Percentiles rank a stretch among this genome's conserved stretches.
These are phyloP conservation scores for Candida koratica DNA, from an alignment of 805 yeast genomes.

Conservation along the genomic window DNA sequence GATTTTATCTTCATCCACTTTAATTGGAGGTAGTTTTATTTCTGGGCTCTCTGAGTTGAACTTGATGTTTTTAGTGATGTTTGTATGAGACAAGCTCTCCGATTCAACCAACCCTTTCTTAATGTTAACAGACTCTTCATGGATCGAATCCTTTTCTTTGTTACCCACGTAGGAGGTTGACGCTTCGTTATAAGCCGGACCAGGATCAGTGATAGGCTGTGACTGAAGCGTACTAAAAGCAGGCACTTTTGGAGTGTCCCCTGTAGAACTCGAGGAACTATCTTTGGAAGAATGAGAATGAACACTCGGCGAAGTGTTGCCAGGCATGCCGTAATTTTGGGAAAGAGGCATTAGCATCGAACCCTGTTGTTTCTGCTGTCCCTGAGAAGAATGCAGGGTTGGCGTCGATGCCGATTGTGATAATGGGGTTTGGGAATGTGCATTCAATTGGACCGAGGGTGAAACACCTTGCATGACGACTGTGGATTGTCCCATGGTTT, in stretches of 20 bases:
- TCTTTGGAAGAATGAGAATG: slow-evolving; percentile 3
- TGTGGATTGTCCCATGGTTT: slow-evolving; percentile 8
- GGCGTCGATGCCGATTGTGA: not conserved
- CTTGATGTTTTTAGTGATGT: slow-evolving; percentile 8
- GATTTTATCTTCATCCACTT: slow-evolving; percentile 14
- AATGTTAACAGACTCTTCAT: not conserved
- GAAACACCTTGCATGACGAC: slow-evolving; percentile 3
- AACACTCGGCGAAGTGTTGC: slow-evolving; percentile 4
- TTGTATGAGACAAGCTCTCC: slow-evolving; percentile 1
- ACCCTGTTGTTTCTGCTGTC: not conserved
- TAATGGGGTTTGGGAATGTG: not conserved
- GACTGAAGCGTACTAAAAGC: not conserved
- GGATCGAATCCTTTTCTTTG: not conserved
- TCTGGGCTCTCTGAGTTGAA: slow-evolving; percentile 10
- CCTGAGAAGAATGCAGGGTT: not conserved
- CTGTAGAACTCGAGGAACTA: slow-evolving; percentile 1
- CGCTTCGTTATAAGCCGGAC: not conserved
- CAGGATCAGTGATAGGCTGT: not conserved
- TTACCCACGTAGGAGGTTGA: no score
- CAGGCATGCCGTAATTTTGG: not conserved
- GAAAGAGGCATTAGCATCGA: not conserved
- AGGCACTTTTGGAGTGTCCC: slow-evolving; percentile 1
- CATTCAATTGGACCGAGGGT: slow-evolving; percentile 5
- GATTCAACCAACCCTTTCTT: not conserved
- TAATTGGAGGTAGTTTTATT: slow-evolving; percentile 20